Evolutionary conservation across 345 rosid genomes (phyloP).

Genomic region (Hibiscus trionum): DNA sequence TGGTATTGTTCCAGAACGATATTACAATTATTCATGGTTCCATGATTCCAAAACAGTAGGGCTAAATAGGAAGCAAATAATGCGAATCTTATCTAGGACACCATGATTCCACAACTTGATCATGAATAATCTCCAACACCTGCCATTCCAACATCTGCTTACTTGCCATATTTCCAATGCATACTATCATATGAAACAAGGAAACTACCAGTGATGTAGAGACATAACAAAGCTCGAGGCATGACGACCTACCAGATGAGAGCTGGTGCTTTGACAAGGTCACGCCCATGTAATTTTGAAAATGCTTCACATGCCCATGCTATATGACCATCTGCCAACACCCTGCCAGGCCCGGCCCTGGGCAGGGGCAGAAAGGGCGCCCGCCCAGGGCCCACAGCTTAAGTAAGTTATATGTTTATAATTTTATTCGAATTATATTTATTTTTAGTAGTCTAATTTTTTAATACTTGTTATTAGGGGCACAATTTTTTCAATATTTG

Average conservation of each 20-base stretch:
- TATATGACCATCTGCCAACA: slow-evolving; percentile 92
- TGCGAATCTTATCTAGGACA: slow-evolving; percentile 61
- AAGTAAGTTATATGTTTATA: too few species aligned
- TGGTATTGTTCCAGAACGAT: slow-evolving; percentile 38
- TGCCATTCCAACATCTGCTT: slow-evolving; percentile 15
- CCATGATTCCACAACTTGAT: slow-evolving; percentile 70
- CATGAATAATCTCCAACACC: slow-evolving; percentile 81
- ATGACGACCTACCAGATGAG: slow-evolving; percentile 50
- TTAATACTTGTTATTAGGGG: too few species aligned
- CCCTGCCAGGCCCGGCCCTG: too few species aligned
- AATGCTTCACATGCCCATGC: slow-evolving; percentile 99
- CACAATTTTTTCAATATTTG: too few species aligned
- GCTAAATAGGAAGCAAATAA: too few species aligned
- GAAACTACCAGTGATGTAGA: neutral
- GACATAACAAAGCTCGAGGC: neutral
- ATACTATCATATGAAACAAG: neutral
- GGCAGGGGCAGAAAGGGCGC: too few species aligned
- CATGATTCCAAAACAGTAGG: too few species aligned
- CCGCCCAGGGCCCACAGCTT: too few species aligned
- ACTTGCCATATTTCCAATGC: too few species aligned
- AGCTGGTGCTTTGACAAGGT: slow-evolving; percentile 56
- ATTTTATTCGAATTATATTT: too few species aligned
- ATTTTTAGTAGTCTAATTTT: too few species aligned
- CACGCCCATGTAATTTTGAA: slow-evolving; percentile 65
- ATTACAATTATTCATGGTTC: slow-evolving; percentile 62